Evolutionary conservation across 495 filamentous ascomycete genomes (phyloP), one percentile per base, ranked within the genome.

Genomic region (Xanthoparmelia taractica): DNA sequence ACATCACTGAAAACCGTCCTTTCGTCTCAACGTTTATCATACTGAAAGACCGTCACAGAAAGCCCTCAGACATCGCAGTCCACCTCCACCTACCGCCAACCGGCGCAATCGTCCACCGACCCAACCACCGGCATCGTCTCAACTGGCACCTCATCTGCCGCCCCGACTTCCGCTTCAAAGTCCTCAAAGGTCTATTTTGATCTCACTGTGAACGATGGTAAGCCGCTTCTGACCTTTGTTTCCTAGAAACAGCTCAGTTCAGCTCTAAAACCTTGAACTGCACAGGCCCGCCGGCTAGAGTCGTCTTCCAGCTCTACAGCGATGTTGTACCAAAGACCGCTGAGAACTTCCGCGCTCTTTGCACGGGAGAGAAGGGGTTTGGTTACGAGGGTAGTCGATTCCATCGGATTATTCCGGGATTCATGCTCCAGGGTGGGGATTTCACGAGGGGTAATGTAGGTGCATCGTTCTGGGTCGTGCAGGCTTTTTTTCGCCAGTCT

Each of bases 361-460:
- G 71, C 50, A 68, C 66, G 13, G 68, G 68, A 45, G 60, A 61
- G 38, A 67, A 65, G 27, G 71, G 71, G 8, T 65, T 79, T 11
- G 86, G 88, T 70, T 92, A 84, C 81, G 88, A 91, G 73, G 86
- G 65, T 29, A 66, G 63, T 2, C 45, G 33, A 18, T 64, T 66
- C 34, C 65, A 65, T 63, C 55, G 65, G 15, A 73, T 80, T 60
- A 80, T 80, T 59, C 76, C 76, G 8, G 65, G 78, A 45, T 80
- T 80, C 75, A 80, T 80, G 78, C 74, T 80, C 59, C 78, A 80
- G 73, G 78, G 78, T 57, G 78, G 78, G 61, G 78, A 80, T 73
- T 79, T 79, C 70, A 79, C 78, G 57, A 74, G 75, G 62, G 76
- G 76, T 65, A 77, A 78, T 66, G 77, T 78, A 72, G 58, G 77